phyloP scores from a whole-genome alignment of 257 asterid species.

The Nicotiana tabacum region DNA sequence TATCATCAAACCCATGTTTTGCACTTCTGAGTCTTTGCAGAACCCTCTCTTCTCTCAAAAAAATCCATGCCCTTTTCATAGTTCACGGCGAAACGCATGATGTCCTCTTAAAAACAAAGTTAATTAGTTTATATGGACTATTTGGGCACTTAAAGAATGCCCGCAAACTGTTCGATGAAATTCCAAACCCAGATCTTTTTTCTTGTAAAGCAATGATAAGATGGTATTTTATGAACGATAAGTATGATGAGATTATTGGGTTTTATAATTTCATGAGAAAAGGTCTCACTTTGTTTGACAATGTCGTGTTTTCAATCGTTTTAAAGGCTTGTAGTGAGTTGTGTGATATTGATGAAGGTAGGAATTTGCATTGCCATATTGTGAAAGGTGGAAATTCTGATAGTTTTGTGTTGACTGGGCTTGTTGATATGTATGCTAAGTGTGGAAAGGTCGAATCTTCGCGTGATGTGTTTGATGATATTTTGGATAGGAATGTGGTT shows the following conservation, averaged over 20 bases:
- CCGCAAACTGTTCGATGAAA: slow-evolving; percentile 57
- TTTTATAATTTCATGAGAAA: slow-evolving; percentile 31
- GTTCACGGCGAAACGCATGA: slow-evolving; percentile 33
- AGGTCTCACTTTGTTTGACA: slow-evolving; percentile 34
- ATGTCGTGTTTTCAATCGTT: slow-evolving; percentile 46
- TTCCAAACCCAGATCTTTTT: slow-evolving; percentile 38
- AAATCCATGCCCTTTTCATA: slow-evolving; percentile 44
- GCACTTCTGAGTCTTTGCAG: slow-evolving; percentile 42
- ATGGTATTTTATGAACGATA: slow-evolving; percentile 57
- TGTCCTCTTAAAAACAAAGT: slow-evolving; percentile 27
- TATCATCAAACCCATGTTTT: slow-evolving; percentile 39
- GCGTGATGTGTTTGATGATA: slow-evolving; percentile 39
- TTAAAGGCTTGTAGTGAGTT: slow-evolving; percentile 55
- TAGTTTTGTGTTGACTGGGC: slow-evolving; percentile 58
- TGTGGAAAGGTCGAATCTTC: slow-evolving; percentile 46
- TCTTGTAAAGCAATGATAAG: slow-evolving; percentile 58
- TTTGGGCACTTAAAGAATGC: slow-evolving; percentile 35
- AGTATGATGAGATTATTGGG: slow-evolving; percentile 33
- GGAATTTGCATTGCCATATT: slow-evolving; percentile 42
- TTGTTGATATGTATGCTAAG: slow-evolving; percentile 68
- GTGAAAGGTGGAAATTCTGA: slow-evolving; percentile 46
- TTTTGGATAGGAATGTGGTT: slow-evolving; percentile 45
- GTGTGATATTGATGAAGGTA: slow-evolving; percentile 47
- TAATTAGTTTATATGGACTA: slow-evolving; percentile 37
- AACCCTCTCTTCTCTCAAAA: slow-evolving; percentile 32